phyloP scores from a whole-genome alignment of 768 basidiomycete genomes.

The Leccinellum albellum region DNA sequence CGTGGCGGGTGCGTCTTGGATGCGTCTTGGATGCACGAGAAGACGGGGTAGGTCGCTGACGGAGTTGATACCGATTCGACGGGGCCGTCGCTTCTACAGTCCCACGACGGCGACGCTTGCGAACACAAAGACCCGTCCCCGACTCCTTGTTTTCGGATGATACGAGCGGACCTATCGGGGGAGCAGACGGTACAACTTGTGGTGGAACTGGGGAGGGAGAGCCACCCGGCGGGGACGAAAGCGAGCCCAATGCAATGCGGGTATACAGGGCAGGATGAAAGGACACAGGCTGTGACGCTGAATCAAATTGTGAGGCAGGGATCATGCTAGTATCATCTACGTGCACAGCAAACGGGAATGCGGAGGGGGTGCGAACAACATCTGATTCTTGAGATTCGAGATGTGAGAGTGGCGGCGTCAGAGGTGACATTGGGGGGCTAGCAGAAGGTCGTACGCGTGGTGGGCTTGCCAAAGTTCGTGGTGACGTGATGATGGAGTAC shows the following conservation, averaged over 20 bases:
- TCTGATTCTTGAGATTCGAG: slow-evolving; percentile 44
- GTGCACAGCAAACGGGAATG: slow-evolving; percentile 27
- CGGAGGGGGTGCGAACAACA: slow-evolving; percentile 46
- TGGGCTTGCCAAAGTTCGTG: slow-evolving; percentile 6
- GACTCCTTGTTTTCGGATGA: slow-evolving; percentile 9
- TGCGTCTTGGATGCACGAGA: slow-evolving; percentile 13
- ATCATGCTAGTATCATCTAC: slow-evolving; percentile 30
- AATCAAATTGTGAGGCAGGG: slow-evolving; percentile 37
- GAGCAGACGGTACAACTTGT: slow-evolving; percentile 5
- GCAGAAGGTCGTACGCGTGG: slow-evolving; percentile 7
- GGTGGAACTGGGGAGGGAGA: slow-evolving; percentile 6
- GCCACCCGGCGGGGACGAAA: background rate
- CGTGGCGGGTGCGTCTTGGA: slow-evolving; percentile 13
- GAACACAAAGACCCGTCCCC: background rate
- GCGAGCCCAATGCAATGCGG: slow-evolving; percentile 33
- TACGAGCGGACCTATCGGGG: slow-evolving; percentile 2
- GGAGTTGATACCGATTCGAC: slow-evolving; percentile 28
- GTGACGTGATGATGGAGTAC: slow-evolving; percentile 11
- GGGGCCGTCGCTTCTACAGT: slow-evolving; percentile 4
- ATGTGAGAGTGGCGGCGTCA: slow-evolving; percentile 25
- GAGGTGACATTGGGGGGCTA: slow-evolving; percentile 28
- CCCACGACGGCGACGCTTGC: slow-evolving; percentile 10
- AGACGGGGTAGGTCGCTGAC: slow-evolving; percentile 24
- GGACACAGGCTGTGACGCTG: slow-evolving; percentile 26
- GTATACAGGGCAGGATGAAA: slow-evolving; percentile 36